These are phyloP conservation scores for Calonectria montana DNA, from an alignment of 2,329 filamentous ascomycete species.

Conservation along the genomic window DNA sequence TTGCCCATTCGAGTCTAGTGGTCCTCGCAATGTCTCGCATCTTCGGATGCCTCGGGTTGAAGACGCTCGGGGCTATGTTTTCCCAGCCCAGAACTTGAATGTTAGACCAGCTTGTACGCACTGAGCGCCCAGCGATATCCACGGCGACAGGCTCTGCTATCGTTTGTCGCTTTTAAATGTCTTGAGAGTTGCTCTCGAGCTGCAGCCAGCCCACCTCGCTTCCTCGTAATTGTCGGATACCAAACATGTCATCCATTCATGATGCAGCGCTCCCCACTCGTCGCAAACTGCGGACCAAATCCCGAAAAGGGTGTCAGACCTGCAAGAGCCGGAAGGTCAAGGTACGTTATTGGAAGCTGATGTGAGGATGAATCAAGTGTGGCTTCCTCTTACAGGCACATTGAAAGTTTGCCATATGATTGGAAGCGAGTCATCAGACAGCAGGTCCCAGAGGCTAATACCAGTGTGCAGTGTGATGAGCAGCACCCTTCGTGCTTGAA, in stretches of 20 bases:
- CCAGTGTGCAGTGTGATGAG: slow-evolving; percentile 17
- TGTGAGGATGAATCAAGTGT: neutral
- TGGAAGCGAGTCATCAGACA: neutral
- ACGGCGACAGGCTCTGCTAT: neutral
- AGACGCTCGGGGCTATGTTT: neutral
- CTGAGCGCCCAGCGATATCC: neutral
- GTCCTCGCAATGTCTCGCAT: neutral
- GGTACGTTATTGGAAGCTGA: slow-evolving; percentile 6
- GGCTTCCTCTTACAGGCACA: neutral
- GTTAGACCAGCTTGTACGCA: neutral
- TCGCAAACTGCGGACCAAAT: slow-evolving; percentile 20
- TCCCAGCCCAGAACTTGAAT: neutral
- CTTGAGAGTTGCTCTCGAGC: neutral
- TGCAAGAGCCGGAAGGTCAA: slow-evolving; percentile 23
- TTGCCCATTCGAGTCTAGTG: neutral
- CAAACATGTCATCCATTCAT: neutral
- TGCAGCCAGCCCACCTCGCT: neutral
- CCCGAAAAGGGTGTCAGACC: slow-evolving; percentile 16
- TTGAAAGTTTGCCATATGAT: neutral
- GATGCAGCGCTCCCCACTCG: neutral
- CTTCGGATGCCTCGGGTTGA: neutral
- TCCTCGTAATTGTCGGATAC: neutral
- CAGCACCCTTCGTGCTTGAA: slow-evolving; percentile 17
- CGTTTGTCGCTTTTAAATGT: neutral
- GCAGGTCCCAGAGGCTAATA: neutral